phyloP scores from a whole-genome alignment of 805 yeast species.

The Starmerella sirachaensis region DNA sequence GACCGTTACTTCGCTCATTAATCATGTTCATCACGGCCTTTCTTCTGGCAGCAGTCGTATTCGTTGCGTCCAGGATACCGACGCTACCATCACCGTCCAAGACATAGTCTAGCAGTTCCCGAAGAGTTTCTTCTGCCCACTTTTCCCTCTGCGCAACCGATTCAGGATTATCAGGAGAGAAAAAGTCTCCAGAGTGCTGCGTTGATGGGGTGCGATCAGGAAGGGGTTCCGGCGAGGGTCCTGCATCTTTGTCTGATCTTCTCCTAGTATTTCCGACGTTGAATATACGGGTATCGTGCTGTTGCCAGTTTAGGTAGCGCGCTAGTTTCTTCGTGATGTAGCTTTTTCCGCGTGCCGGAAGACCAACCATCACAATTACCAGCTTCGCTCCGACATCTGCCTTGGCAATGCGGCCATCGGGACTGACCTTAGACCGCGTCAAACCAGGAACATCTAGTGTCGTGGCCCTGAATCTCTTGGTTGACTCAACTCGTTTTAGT shows the following conservation, averaged over 20 bases:
- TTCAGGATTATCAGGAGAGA: conserved; percentile 62
- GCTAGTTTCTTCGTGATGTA: conserved; percentile 86
- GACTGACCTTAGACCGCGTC: conserved; percentile 65
- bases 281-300: conserved; percentile 79
- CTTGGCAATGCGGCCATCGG: conserved; percentile 40
- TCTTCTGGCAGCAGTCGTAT: conserved; percentile 66
- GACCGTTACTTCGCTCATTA: conserved; percentile 31
- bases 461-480: conserved; percentile 41
- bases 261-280: conserved; percentile 94
- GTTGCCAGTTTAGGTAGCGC: conserved; percentile 85
- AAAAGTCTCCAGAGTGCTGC: conserved; percentile 68
- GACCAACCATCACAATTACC: conserved; percentile 92
- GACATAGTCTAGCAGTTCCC: conserved; percentile 69
- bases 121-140: conserved; percentile 94
- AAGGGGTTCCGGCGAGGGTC: conserved; percentile 58
- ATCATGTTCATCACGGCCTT: conserved; percentile 39
- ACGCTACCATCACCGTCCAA: conserved; percentile 75
- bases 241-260: conserved; percentile 46
- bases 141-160: conserved; percentile 63
- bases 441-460: conserved; percentile 89
- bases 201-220: conserved; percentile 7
- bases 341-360: conserved; percentile 39
- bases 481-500: conserved; percentile 13
- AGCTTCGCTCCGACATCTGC: conserved; percentile 68
- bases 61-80: conserved; percentile 90